Conservation (phyloP, 352 stramenopile species). For the Thraustochytrium sp. region DNA sequence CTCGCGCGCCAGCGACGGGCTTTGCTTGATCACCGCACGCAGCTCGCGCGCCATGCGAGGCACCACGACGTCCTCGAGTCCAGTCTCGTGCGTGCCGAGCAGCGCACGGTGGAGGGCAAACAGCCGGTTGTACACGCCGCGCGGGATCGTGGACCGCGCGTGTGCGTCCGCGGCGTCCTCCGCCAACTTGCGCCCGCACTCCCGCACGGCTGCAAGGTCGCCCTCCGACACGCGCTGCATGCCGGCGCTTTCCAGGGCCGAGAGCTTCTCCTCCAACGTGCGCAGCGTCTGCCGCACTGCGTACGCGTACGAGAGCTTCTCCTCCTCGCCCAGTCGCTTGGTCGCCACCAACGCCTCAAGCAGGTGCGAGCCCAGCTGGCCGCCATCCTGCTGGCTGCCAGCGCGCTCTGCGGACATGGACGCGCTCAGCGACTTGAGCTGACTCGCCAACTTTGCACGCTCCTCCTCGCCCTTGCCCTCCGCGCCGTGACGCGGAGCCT, state of each 20-base stretch:
- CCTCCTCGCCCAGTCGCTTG: neutral
- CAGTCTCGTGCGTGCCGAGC: neutral
- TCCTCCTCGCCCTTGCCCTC: constrained; percentile 35
- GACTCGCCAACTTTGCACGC: neutral
- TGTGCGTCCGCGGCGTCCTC: neutral
- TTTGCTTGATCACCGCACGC: neutral
- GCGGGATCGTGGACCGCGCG: neutral
- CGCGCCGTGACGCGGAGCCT: neutral
- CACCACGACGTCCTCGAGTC: neutral
- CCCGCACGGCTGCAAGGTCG: neutral
- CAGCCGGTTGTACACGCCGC: neutral
- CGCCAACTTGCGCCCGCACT: neutral
- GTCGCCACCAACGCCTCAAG: neutral
- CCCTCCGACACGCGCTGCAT: neutral
- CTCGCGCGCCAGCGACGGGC: neutral
- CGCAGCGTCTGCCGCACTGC: neutral
- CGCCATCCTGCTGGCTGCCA: neutral
- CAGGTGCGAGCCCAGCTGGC: neutral
- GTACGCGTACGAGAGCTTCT: neutral
- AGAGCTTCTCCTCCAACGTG: neutral
- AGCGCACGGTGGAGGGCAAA: neutral
- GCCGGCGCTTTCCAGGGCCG: neutral
- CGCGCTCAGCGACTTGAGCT: constrained; percentile 34
- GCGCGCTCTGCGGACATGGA: constrained; percentile 20
- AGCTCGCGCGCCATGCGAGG: constrained; percentile 5